Base-by-base conservation (phyloP, 2,329 filamentous ascomycete species). In the Penicillium occitanis region DNA sequence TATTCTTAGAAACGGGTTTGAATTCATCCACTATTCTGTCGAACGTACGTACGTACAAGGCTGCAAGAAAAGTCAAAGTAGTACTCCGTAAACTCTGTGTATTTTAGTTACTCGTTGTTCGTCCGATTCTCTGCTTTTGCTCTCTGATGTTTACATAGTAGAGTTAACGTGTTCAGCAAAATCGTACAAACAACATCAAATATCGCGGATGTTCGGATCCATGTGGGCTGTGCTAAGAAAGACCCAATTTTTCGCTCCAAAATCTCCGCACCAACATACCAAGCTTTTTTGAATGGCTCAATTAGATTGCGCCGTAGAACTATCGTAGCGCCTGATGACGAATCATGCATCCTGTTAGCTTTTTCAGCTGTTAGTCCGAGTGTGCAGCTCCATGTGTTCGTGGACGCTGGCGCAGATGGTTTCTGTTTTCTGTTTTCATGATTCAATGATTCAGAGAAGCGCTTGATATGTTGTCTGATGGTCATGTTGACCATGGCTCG, bases 261-360 rank as follows among this genome's bases (percentile, higher is more conserved):
- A 57, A 37, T 22, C 53, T 22, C 53, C n/a, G 33, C 33, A 22
- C 33, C 50, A 53, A 53, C 50, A 53, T 57, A 57, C 53, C 53
- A 57, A 57, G 53, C 53, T 57, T 57, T 55, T 37, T 57, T 13
- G 17, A 35, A 37, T 40, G 33, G 51, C 28, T 55, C 17, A 35
- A 13, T 35, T 33, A 53, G 51, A 19, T 35, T 35, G 51, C 51
- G 30, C n/a, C 33, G 5, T 11, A 17, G 5, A 4, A 8, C 48
- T n/a, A 28, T 6, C 22, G 6, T 11, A n/a, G 46, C 46, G 46
- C 46, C 46, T 25, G 50, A 25, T 57, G 53, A 57, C 53, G 53
- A 40, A 57, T 57, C 53, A 57, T 51, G 22, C 13, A 30, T 14
- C 1, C 3, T 4, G 13, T 25, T 10, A 10, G 11, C 2, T 7